phyloP scores from a whole-genome alignment of 2,329 filamentous ascomycete species.

The Thielaviopsis punctulata region DNA sequence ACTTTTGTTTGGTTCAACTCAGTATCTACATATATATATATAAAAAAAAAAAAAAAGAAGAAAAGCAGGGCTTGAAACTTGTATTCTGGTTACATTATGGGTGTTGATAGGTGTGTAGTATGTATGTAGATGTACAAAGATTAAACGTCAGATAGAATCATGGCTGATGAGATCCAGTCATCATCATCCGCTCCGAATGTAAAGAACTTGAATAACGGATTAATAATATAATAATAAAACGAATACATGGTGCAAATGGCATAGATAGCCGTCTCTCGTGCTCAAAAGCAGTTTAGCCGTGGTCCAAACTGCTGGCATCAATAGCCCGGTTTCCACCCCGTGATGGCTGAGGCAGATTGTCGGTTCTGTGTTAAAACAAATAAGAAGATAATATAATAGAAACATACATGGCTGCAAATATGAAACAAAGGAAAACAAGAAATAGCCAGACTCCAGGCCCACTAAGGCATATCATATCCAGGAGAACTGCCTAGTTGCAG shows the following conservation, averaged over 20 bases:
- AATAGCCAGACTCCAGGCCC: not conserved
- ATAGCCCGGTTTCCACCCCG: not conserved
- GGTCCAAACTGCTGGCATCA: not conserved
- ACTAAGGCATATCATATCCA: not conserved
- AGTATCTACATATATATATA: too few relatives aligned
- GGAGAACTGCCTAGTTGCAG: slow-evolving; percentile 1
- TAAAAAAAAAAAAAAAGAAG: slow-evolving; percentile 6
- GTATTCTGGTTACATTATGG: not conserved
- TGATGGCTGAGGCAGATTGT: too few relatives aligned
- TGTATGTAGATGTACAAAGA: not conserved
- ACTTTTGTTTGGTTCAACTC: slow-evolving; percentile 2
- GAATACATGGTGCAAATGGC: not conserved
- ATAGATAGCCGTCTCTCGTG: not conserved
- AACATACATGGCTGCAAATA: not conserved
- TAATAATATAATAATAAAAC: not conserved
- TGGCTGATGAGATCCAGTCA: not conserved
- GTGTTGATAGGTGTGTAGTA: not conserved
- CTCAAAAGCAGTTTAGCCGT: not conserved
- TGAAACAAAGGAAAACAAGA: not conserved
- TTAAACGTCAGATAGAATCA: not conserved
- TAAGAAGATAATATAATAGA: too few relatives aligned
- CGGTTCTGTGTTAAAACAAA: too few relatives aligned
- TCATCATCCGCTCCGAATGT: not conserved
- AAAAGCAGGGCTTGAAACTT: not conserved
- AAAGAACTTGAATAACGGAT: not conserved